These are phyloP conservation scores for Celoporthe dispersa DNA, from an alignment of 2,329 filamentous ascomycete species.

Conservation along the genomic window DNA sequence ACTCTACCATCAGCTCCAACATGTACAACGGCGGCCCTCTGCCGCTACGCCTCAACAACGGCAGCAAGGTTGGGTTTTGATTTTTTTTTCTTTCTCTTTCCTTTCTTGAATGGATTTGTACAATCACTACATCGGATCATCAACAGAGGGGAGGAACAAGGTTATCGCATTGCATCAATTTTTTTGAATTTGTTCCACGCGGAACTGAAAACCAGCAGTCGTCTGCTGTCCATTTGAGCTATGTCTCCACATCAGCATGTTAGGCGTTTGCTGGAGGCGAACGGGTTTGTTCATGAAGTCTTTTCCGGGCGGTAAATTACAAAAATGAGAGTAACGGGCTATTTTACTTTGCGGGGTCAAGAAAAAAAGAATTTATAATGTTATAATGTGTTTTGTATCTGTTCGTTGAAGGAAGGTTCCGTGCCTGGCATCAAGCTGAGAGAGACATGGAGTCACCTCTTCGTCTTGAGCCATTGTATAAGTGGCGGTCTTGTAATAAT, in stretches of 20 bases:
- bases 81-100: background rate
- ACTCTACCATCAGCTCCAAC: constrained; percentile 38
- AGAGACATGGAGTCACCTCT: background rate
- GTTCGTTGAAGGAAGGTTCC: background rate
- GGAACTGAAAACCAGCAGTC: background rate
- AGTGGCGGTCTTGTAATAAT: background rate
- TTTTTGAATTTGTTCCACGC: background rate
- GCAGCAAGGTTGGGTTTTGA: constrained; percentile 38
- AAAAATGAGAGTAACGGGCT: background rate
- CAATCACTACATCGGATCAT: constrained; percentile 4
- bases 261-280: constrained; percentile 13
- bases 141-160: background rate
- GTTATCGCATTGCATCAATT: background rate
- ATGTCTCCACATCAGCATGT: constrained; percentile 12
- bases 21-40: constrained; percentile 30
- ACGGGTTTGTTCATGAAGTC: background rate
- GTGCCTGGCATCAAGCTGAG: background rate
- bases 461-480: background rate
- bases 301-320: background rate
- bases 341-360: background rate
- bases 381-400: constrained; percentile 4
- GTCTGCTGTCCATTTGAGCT: background rate
- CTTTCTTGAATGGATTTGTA: background rate
- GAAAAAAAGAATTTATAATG: background rate
- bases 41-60: constrained; percentile 38